Evolutionary conservation across 1,139 yeast species (phyloP).

Genomic region (Pichia sorboxylosa): DNA sequence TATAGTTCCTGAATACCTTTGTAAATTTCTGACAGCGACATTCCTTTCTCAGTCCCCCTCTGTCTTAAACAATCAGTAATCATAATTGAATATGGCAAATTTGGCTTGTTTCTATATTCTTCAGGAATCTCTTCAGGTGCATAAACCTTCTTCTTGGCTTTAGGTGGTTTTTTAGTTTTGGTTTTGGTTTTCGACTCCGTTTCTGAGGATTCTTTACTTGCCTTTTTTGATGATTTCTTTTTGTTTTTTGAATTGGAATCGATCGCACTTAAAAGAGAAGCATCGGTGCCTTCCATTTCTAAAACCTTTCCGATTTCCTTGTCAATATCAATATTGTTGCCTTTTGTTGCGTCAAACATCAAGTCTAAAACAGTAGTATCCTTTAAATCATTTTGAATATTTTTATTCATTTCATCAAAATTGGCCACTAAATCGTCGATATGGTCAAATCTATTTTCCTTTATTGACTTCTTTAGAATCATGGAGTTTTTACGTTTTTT

Average conservation of each 20-base stretch:
- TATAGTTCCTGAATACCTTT: constrained; percentile 76
- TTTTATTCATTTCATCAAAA: constrained; percentile 8
- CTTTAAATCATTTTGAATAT: constrained; percentile 6
- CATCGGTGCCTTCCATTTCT: constrained; percentile 10
- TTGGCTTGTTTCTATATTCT: constrained; percentile 74
- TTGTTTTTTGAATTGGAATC: background rate
- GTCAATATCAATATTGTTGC: constrained; percentile 11
- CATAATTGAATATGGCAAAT: constrained; percentile 65
- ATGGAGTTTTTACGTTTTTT: background rate
- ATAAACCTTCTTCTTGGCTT: constrained; percentile 49
- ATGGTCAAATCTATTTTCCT: constrained; percentile 3
- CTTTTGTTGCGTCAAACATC: constrained; percentile 5
- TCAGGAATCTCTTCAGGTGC: constrained; percentile 74
- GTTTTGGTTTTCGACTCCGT: constrained; percentile 16
- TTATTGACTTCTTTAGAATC: constrained; percentile 1
- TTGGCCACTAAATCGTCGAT: constrained; percentile 10
- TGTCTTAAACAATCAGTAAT: constrained; percentile 69
- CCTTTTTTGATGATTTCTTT: background rate
- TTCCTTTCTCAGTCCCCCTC: constrained; percentile 51
- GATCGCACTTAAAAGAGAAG: constrained; percentile 1
- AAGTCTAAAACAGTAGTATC: constrained; percentile 5
- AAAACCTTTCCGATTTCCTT: constrained; percentile 12
- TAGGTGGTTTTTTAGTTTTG: constrained; percentile 36
- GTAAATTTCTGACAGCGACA: constrained; percentile 77
- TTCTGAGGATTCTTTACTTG: constrained; percentile 1